Percentiles rank a stretch among this genome's conserved stretches.
These are phyloP conservation scores for Beauveria asiatica DNA, from an alignment of 2,329 filamentous ascomycete species.

Conservation along the genomic window DNA sequence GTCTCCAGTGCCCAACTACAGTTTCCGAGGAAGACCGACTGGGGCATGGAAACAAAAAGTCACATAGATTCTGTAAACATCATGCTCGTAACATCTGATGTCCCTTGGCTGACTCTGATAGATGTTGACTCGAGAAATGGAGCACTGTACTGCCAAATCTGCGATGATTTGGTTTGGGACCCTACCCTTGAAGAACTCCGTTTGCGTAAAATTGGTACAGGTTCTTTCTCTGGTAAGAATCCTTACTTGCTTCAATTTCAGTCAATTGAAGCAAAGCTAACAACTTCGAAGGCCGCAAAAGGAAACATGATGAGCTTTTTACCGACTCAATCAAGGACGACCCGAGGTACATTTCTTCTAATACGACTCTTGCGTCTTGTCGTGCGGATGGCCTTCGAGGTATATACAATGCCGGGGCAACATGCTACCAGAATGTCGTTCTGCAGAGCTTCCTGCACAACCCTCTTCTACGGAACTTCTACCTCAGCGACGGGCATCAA, in stretches of 20 bases:
- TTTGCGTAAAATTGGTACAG: conserved; percentile 59
- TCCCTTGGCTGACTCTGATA: conserved; percentile 28
- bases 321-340: conserved; percentile 60
- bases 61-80: conserved; percentile 61
- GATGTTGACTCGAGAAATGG: conserved; percentile 72
- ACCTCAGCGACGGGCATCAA: conserved; percentile 82
- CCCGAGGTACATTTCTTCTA: conserved; percentile 65
- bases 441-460: conserved; percentile 92
- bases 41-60: conserved; percentile 60
- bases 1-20: conserved; percentile 63
- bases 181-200: conserved; percentile 70
- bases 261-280: conserved; percentile 6
- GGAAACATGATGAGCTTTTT: conserved; percentile 66
- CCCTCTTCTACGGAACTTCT: conserved; percentile 82
- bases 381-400: conserved; percentile 81
- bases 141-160: conserved; percentile 71
- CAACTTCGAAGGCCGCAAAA: conserved; percentile 50
- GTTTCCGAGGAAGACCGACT: conserved; percentile 56
- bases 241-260: background rate
- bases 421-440: conserved; percentile 96
- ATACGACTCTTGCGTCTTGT: conserved; percentile 74
- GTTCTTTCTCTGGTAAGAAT: conserved; percentile 53
- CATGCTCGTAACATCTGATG: background rate
- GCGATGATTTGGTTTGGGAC: conserved; percentile 76
- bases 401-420: conserved; percentile 96